Conservation (phyloP, 2,329 filamentous ascomycete genomes). For the Aspergillus tamarii region DNA sequence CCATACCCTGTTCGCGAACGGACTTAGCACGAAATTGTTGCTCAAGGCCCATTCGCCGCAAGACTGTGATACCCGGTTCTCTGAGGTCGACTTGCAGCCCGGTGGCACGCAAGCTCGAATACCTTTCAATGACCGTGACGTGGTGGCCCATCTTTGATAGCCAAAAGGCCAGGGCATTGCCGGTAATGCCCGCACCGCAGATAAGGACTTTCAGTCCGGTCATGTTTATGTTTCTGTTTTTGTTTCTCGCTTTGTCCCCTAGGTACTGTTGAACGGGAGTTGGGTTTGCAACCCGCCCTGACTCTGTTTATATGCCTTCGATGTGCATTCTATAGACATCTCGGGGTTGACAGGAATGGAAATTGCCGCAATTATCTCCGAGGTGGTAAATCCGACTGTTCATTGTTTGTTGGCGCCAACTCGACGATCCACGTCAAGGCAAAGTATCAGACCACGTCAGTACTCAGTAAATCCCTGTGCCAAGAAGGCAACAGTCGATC, state of each 20-base stretch:
- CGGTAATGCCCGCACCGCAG: constrained; percentile 45
- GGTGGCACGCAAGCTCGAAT: constrained; percentile 45
- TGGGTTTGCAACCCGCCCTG: background rate
- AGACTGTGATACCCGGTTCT: constrained; percentile 54
- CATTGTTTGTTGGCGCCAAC: background rate
- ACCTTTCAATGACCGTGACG: constrained; percentile 50
- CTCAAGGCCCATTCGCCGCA: constrained; percentile 58
- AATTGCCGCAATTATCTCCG: background rate
- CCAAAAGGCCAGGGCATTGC: constrained; percentile 54
- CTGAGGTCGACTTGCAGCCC: constrained; percentile 61
- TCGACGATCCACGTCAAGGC: background rate
- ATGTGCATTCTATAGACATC: background rate
- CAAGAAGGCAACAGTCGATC: background rate
- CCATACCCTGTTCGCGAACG: constrained; percentile 54
- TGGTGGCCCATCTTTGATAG: constrained; percentile 46
- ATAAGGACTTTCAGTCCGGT: constrained; percentile 52
- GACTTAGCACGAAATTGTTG: constrained; percentile 40
- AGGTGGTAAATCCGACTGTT: background rate
- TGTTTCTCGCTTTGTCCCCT: background rate
- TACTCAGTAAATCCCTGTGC: too few relatives aligned
- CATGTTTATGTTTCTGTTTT: background rate
- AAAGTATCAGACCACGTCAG: too few relatives aligned
- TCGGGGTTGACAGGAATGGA: background rate
- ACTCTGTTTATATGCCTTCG: background rate
- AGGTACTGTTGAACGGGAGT: background rate